These are phyloP conservation scores for Paecilomyces sp. DNA, from an alignment of 2,329 filamentous ascomycete species.

Conservation along the genomic window DNA sequence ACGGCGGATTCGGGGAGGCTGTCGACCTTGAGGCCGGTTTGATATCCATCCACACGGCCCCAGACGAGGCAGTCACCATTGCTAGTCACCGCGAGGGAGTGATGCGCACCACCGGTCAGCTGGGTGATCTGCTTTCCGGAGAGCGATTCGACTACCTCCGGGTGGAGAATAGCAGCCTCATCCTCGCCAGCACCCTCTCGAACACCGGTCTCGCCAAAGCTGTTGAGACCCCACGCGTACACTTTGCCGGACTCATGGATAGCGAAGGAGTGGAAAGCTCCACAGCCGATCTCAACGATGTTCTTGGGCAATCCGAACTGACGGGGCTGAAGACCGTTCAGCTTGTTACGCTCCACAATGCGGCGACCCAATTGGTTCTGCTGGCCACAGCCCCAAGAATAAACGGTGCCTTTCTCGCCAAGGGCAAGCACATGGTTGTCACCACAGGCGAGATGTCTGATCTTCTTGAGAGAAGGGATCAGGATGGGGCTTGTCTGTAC, in stretches of 20 bases:
- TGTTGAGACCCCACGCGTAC: constrained; percentile 81
- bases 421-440: constrained; percentile 54
- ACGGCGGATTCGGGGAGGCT: constrained; percentile 49
- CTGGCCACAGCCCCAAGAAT: constrained; percentile 59
- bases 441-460: constrained; percentile 48
- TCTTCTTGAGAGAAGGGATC: constrained; percentile 47
- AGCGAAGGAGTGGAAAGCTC: constrained; percentile 76
- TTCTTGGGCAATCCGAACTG: constrained; percentile 52
- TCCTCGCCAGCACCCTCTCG: constrained; percentile 57
- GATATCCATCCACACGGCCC: constrained; percentile 54
- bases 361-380: constrained; percentile 64
- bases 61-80: constrained; percentile 52
- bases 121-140: constrained; percentile 56
- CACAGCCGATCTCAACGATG: constrained; percentile 58
- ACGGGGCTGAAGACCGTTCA: constrained; percentile 48
- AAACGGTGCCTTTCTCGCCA: constrained; percentile 52
- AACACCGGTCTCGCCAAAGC: constrained; percentile 72
- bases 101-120: constrained; percentile 68
- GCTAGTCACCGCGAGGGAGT: constrained; percentile 55
- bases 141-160: constrained; percentile 60
- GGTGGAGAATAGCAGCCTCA: constrained; percentile 64
- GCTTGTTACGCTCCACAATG: constrained; percentile 52
- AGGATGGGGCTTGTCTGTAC: constrained; percentile 41
- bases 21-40: constrained; percentile 53
- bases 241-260: constrained; percentile 62